Percentiles rank a stretch among this genome's conserved stretches.
Evolutionary conservation across 208 protist species (phyloP).

Genomic region (Trypanosoma vivax): DNA sequence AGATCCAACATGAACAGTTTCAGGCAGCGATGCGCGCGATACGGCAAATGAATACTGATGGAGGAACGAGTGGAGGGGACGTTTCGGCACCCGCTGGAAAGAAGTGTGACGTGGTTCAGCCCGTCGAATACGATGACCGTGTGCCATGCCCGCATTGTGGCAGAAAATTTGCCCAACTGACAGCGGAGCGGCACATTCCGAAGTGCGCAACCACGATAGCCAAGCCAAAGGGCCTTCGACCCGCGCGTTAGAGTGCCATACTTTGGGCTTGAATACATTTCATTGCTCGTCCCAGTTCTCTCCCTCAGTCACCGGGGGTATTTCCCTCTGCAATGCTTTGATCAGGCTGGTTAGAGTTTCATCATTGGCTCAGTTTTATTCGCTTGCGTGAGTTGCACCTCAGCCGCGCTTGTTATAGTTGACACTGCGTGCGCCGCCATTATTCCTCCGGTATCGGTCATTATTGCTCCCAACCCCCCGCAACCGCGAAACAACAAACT

Average conservation of each 20-base stretch:
- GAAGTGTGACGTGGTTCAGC: conserved; percentile 31
- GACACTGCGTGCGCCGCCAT: too few species aligned
- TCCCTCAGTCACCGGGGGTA: too few species aligned
- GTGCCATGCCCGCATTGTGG: conserved; percentile 87
- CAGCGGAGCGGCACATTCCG: conserved; percentile 84
- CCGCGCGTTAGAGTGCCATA: conserved; percentile 40
- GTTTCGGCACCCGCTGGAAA: conserved; percentile 6
- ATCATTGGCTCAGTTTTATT: too few species aligned
- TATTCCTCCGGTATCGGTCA: too few species aligned
- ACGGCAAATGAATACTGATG: conserved; percentile 23
- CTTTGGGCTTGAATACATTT: background rate
- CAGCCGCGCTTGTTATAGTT: too few species aligned
- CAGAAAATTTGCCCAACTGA: conserved; percentile 76
- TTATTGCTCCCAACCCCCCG: too few species aligned
- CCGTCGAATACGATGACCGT: conserved; percentile 60
- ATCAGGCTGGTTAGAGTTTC: too few species aligned
- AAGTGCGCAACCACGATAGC: conserved; percentile 82
- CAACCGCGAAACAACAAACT: too few species aligned
- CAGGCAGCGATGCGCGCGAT: conserved; percentile 83
- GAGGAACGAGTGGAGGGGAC: background rate
- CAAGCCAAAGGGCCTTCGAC: conserved; percentile 80
- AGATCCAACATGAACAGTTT: conserved; percentile 86
- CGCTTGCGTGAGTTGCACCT: too few species aligned
- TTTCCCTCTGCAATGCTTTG: too few species aligned
- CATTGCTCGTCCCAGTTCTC: too few species aligned